These are phyloP conservation scores for Colletotrichum tamarilloi DNA, from an alignment of 2,329 filamentous ascomycete species.

Conservation along the genomic window DNA sequence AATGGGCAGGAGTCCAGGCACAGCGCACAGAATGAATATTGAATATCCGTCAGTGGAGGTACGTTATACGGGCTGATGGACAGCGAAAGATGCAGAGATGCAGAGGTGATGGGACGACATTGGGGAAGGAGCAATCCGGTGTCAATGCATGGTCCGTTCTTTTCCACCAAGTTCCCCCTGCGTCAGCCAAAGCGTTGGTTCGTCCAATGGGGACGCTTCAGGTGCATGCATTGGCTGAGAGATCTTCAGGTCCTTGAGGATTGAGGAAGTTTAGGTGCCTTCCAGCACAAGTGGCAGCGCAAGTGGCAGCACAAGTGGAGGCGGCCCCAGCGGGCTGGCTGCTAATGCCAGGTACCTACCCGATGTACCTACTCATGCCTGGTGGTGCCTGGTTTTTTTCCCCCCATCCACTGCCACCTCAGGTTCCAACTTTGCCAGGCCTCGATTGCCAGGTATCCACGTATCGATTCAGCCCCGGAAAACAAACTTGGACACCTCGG, in stretches of 20 bases:
- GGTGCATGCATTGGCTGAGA: neutral
- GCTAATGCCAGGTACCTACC: neutral
- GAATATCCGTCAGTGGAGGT: neutral
- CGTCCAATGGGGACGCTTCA: neutral
- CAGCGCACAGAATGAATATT: neutral
- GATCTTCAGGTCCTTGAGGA: conserved; percentile 1
- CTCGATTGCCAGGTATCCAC: neutral
- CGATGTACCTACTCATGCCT: too few species aligned
- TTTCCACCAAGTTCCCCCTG: neutral
- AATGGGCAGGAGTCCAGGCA: neutral
- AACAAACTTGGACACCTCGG: conserved; percentile 22
- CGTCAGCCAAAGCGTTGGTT: conserved; percentile 2
- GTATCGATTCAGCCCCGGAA: conserved; percentile 26
- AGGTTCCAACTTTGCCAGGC: neutral
- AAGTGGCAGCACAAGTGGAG: conserved; percentile 30
- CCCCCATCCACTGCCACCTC: neutral
- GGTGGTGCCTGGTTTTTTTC: neutral
- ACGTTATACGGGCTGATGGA: neutral
- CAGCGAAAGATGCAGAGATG: neutral
- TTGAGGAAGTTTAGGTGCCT: neutral
- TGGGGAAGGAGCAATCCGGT: neutral
- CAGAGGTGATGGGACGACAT: neutral
- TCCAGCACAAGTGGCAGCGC: conserved; percentile 27
- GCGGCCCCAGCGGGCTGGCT: conserved; percentile 6
- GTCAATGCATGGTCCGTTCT: conserved; percentile 9